Base-by-base conservation (phyloP, 192 early-diverging fungal species). In the Geranomyces michiganensis region DNA sequence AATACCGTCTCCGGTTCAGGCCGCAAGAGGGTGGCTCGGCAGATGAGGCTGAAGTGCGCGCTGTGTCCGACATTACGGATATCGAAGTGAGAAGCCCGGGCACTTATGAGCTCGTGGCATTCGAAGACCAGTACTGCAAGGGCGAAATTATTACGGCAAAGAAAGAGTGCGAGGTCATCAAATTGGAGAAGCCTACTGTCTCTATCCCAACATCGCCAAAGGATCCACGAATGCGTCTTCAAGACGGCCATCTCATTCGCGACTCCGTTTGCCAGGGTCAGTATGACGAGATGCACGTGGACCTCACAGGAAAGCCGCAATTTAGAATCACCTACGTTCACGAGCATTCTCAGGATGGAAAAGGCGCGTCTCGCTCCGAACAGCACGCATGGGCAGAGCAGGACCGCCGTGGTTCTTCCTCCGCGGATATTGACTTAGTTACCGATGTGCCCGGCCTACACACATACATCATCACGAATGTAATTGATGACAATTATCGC, bases 401-500 rank as follows among this genome's bases (percentile, higher is more conserved):
- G 41, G 74, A 82, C 24, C 45, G 60, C 12, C 33, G 60, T 22
- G 45, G 26, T 6, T 60, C 70, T 30, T 22, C 71, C 24, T 71
- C 72, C 56, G 69, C 61, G 14, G 4, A 72, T 1, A 63, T 85
- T 26, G 47, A 47, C 26, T 51, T 80, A 21, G 70, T 78, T 19
- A 80, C 83, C 15, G 74, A 70, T 14, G 6, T 43, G 15, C 76
- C 78, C 26, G 81, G 81, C 46, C 51, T 41, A 33, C 78, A 82
- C 62, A 66, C 53, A 6, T 85, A 82, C 70, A 56, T 32, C 7
- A 75, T 85, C 66, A 49, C 13, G 26, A 32, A 68, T 4, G 36
- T 85, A 21, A 21, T 72, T 14, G 84, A 85, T 61, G 80, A 73
- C 59, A 82, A 85, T 62, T 85, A 85, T 74, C 66, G 65, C 22